Evolutionary conservation across 352 stramenopile genomes (phyloP), one percentile per base, ranked within the genome.

Genomic region (Globisporangium emineosum): DNA sequence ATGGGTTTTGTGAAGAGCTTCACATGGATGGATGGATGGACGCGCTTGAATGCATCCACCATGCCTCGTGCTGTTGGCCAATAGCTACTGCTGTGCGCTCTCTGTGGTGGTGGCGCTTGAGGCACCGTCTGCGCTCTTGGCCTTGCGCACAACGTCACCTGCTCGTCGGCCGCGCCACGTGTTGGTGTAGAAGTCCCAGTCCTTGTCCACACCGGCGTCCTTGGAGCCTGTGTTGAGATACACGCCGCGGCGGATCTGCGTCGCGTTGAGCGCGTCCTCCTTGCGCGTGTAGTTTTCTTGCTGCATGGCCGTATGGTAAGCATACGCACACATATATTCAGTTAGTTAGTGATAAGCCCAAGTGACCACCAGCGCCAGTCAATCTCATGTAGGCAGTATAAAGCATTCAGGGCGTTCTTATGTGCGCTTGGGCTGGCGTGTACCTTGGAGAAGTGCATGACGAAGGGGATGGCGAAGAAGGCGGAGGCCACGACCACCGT

Each of bases 141-240:
- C 45, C 27, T 59, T 70, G 40, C 60, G 60, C 19, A 54, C 62
- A 43, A 57, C 21, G 21, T 80, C 64, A 29, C 52, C 68, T 30
- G 72, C 74, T 57, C 81, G 77, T 57, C 83, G 72, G 5, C 77
- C 83, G 50, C 75, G 59, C 65, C 81, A 94, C 49, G 80, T 87
- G 71, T 86, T 79, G 53, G 77, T 90, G 37, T 67, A 66, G 54
- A 91, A 75, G 66, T 94, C 84, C 80, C 83, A 96, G 73, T 94
- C 83, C 56, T 84, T 86, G 65, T 96, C 88, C 6, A 82, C 79
- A 37, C 88, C 88, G 5, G 79, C 83, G 63, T 96, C 88, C 35
- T 75, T 76, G 21, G 81, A 93, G 62, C 84, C 85, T 12, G 86
- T 82, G 71, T 96, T 96, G 21, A 88, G 68, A 72, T 95, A 96